Evolutionary conservation across 768 basidiomycete species (phyloP).

Genomic region (Boletus eberwhitei): DNA sequence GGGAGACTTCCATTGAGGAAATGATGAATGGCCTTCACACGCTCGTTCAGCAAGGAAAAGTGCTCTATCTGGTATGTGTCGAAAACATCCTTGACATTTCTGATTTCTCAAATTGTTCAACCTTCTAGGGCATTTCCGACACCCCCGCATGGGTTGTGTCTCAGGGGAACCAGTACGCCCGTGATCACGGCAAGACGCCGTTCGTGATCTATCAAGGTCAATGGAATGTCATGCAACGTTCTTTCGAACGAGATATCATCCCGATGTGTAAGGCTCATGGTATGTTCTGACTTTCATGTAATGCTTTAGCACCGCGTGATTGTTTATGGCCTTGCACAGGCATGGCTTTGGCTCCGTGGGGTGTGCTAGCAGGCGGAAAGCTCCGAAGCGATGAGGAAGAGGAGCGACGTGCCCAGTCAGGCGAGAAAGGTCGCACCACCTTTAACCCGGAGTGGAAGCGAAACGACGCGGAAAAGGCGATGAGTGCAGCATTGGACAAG

Average conservation of each 20-base stretch:
- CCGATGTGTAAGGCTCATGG: conserved; percentile 34
- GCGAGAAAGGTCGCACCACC: conserved; percentile 38
- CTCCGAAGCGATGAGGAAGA: conserved; percentile 32
- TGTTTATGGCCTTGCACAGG: neutral
- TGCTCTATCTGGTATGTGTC: conserved; percentile 37
- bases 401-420: conserved; percentile 20
- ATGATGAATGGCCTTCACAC: conserved; percentile 44
- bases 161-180: conserved; percentile 49
- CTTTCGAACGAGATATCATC: conserved; percentile 53
- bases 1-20: conserved; percentile 41
- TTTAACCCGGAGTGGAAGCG: conserved; percentile 32
- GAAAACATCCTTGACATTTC: neutral
- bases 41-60: conserved; percentile 42
- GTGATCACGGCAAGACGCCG: conserved; percentile 44
- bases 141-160: conserved; percentile 49
- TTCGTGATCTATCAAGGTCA: conserved; percentile 52
- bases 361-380: conserved; percentile 30
- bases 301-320: neutral
- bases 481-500: conserved; percentile 35
- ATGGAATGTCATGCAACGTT: conserved; percentile 42
- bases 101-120: neutral
- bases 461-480: conserved; percentile 29
- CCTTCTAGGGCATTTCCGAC: conserved; percentile 37
- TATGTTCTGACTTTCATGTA: conserved; percentile 2
- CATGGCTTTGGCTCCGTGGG: conserved; percentile 36